Evolutionary conservation across 129 eudicot species (phyloP), one percentile per base, ranked within the genome.

Genomic region (Scalesia atractyloides): DNA sequence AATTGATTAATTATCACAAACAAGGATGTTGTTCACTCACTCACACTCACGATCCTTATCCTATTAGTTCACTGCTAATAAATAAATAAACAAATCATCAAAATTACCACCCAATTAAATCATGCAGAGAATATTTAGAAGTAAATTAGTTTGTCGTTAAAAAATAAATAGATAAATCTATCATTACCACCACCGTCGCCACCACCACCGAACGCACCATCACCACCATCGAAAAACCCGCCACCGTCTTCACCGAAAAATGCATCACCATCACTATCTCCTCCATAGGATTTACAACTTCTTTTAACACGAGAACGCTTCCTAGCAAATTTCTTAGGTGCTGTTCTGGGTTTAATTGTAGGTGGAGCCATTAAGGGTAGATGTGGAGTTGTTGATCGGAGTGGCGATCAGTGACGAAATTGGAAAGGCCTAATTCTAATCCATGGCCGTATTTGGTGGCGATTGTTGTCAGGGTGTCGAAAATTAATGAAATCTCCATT

Each of bases 221-320:
- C 85, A 8, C 79, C 82, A 11, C 70, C 79, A 6, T 69, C 80
- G 24, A 73, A 57, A 61, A 56, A 72, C 0, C 73, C 80, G 1
- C 71, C 76, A 5, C 63, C 80, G 13, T 70, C 76, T 48, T 75
- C 80, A 54, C 68, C 71, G 34, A 34, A 20, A 18, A 60, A 70
- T 13, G 64, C 37, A n/a, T 72, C 83, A 1, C 61, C 80, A 1
- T 24, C 26, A 24, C n/a, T n/a, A n/a, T n/a, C n/a, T n/a, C n/a
- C 26, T 2, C 80, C 76, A 11, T 68, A 71, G 20, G 72, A 39
- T 52, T 70, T 80, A 16, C 73, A 74, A 17, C 75, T 69, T 65
- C 80, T 50, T 74, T 80, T 80, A 5, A 76, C 75, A 34, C 84
- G 84, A 9, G 54, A 70, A 9, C 80, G 76, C 43, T 74, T 80